A percentile compares a stretch with the other conserved stretches of the same genome.
phyloP scores from a whole-genome alignment of 805 yeast species.

The Myxozyma neotropica region DNA sequence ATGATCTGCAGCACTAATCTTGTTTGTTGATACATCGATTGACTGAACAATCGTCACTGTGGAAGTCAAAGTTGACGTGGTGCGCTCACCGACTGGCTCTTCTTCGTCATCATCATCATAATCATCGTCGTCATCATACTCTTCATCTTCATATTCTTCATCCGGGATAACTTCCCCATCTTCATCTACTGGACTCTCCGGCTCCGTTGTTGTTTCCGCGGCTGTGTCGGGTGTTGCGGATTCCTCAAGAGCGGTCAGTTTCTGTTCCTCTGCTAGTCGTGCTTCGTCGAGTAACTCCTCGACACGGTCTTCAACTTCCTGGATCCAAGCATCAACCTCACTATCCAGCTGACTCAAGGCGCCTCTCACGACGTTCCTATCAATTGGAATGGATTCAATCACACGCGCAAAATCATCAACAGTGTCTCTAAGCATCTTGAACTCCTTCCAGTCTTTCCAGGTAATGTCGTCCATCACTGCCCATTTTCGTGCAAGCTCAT shows the following conservation, averaged over 20 bases:
- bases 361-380: background rate
- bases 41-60: conserved; percentile 9
- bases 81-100: background rate
- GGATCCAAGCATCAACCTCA: conserved; percentile 20
- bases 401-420: conserved; percentile 27
- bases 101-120: conserved; percentile 9
- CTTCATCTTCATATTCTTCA: background rate
- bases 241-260: too few relatives aligned
- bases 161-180: background rate
- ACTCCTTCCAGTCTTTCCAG: conserved; percentile 33
- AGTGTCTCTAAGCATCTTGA: conserved; percentile 16
- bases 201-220: background rate
- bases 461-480: conserved; percentile 29
- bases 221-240: background rate
- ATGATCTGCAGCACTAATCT: too few relatives aligned
- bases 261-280: background rate
- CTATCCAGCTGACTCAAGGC: conserved; percentile 7
- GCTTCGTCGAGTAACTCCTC: conserved; percentile 9
- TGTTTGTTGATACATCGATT: too few relatives aligned
- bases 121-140: conserved; percentile 7
- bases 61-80: conserved; percentile 1
- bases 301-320: conserved; percentile 6
- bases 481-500: conserved; percentile 32
- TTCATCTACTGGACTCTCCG: background rate
- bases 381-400: conserved; percentile 24